Conservation (phyloP, 2,329 filamentous ascomycete species). For the Microcyclospora tardicrescens region DNA sequence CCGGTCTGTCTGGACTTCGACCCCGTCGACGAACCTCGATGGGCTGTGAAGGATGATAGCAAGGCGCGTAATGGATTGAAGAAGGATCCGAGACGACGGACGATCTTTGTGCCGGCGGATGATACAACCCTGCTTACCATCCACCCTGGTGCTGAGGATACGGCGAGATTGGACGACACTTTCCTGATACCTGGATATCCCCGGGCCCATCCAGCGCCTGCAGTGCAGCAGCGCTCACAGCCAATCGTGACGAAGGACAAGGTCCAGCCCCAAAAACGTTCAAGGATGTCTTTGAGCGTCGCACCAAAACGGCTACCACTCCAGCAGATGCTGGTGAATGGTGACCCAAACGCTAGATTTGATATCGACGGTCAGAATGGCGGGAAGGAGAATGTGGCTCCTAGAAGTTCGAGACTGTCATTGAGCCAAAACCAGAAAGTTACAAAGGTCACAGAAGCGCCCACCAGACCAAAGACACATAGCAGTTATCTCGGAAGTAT, state of each 20-base stretch:
- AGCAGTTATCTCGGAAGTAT: too few species aligned
- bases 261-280: slow-evolving; percentile 14
- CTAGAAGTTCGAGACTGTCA: slow-evolving; percentile 11
- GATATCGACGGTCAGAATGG: slow-evolving; percentile 42
- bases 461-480: too few species aligned
- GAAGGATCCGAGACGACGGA: slow-evolving; percentile 34
- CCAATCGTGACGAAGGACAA: slow-evolving; percentile 9
- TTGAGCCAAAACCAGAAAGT: background rate
- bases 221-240: slow-evolving; percentile 13
- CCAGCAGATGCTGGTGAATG: slow-evolving; percentile 23
- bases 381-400: slow-evolving; percentile 52
- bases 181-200: slow-evolving; percentile 11
- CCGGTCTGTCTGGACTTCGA: background rate
- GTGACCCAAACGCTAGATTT: slow-evolving; percentile 26
- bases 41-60: background rate
- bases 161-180: slow-evolving; percentile 21
- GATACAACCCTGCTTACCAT: slow-evolving; percentile 40
- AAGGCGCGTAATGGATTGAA: slow-evolving; percentile 1
- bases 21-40: background rate
- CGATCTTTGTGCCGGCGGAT: slow-evolving; percentile 39
- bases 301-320: slow-evolving; percentile 40
- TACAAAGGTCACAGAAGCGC: background rate
- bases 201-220: slow-evolving; percentile 24
- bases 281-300: slow-evolving; percentile 31
- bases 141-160: slow-evolving; percentile 33